A percentile compares a stretch with the other conserved stretches of the same genome.
Conservation (phyloP, 768 basidiomycete species). For the Suillus tomentosus region DNA sequence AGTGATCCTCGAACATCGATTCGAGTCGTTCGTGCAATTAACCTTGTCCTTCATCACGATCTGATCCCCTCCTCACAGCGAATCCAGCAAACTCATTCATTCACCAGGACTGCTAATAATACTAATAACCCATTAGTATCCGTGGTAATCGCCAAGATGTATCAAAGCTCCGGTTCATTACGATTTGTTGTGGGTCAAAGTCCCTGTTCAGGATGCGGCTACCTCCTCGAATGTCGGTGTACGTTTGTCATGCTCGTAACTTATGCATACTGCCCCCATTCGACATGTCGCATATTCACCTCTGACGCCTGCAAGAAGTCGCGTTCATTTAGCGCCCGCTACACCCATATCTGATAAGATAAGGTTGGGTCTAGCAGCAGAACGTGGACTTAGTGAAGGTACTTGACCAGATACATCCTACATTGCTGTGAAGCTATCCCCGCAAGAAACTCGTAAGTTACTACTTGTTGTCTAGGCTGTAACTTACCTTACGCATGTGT, state of each 20-base stretch:
- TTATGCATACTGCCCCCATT: background rate
- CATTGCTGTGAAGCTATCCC: background rate
- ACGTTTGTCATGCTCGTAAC: background rate
- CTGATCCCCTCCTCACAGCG: background rate
- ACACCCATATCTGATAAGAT: slow-evolving; percentile 2
- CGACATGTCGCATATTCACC: background rate
- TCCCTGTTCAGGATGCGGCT: background rate
- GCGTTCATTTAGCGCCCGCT: background rate
- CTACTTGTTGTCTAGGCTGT: background rate
- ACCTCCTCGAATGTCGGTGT: background rate
- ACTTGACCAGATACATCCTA: background rate
- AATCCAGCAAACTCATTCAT: background rate
- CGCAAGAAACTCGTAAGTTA: background rate
- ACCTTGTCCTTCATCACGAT: background rate
- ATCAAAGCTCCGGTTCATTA: background rate
- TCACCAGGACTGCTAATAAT: background rate
- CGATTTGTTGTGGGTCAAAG: background rate
- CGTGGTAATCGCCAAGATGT: slow-evolving; percentile 11
- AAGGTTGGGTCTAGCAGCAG: background rate
- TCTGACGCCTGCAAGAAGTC: background rate
- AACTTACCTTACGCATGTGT: background rate
- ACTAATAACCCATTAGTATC: background rate
- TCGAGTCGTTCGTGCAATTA: slow-evolving; percentile 6
- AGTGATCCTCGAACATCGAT: slow-evolving; percentile 12
- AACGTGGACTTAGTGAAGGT: background rate